Evolutionary conservation across 2,329 filamentous ascomycete species (phyloP).

Genomic region (Xylariaceae sp.): DNA sequence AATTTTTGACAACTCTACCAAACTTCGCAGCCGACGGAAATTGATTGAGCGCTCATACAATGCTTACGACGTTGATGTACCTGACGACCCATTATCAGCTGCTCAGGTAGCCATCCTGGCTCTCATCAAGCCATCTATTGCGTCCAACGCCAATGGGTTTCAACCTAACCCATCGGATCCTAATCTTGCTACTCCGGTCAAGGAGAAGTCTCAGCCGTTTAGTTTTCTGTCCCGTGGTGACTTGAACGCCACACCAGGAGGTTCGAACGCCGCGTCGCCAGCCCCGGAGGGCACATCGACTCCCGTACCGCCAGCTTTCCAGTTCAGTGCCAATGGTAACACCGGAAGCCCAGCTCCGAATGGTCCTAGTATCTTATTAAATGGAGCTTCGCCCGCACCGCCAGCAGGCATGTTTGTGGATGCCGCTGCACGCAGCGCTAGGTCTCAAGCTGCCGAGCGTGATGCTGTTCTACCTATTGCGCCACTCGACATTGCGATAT

Average conservation of each 20-base stretch:
- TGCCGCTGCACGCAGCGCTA: slow-evolving; percentile 41
- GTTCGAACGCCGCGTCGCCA: slow-evolving; percentile 82
- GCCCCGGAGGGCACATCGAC: slow-evolving; percentile 71
- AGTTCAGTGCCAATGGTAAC: slow-evolving; percentile 48
- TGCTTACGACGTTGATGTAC: slow-evolving; percentile 78
- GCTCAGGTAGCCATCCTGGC: slow-evolving; percentile 68
- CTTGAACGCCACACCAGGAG: slow-evolving; percentile 69
- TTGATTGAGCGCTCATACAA: slow-evolving; percentile 86
- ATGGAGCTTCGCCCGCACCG: slow-evolving; percentile 31
- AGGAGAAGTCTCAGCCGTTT: slow-evolving; percentile 60
- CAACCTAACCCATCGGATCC: slow-evolving; percentile 33
- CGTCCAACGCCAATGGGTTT: slow-evolving; percentile 41
- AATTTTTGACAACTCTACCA: slow-evolving; percentile 77
- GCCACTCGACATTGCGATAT: slow-evolving; percentile 81
- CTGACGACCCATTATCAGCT: slow-evolving; percentile 81
- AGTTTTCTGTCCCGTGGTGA: slow-evolving; percentile 67
- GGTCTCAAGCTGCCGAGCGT: slow-evolving; percentile 57
- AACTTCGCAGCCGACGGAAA: slow-evolving; percentile 72
- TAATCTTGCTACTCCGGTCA: slow-evolving; percentile 54
- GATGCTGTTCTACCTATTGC: slow-evolving; percentile 78
- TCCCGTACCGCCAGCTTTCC: slow-evolving; percentile 51
- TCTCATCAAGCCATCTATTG: slow-evolving; percentile 54
- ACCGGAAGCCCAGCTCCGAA: slow-evolving; percentile 38
- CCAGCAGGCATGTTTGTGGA: slow-evolving; percentile 47
- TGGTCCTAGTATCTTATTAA: slow-evolving; percentile 31